Evolutionary conservation across 371 early-diverging fungal species (phyloP), one percentile per base, ranked within the genome.

Genomic region (Dentiscutata heterogama): DNA sequence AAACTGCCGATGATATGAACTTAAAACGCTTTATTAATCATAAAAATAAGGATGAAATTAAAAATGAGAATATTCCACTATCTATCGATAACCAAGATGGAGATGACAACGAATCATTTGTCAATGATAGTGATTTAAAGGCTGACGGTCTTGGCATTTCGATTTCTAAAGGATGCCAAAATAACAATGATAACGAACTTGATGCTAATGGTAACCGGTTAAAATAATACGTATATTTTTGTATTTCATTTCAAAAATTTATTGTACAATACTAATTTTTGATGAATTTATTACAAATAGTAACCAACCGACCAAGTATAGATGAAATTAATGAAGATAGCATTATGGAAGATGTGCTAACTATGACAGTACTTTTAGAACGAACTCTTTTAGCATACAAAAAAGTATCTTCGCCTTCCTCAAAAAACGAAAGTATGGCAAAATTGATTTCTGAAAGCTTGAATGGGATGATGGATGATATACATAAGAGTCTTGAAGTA

Each of bases 371-470:
- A n/a, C 20, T 78, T 18, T 35, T 67, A 25, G 79, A 78, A 67
- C 16, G 64, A 78, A 64, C 29, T n/a, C 79, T 78, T 67, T 13
- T 5, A n/a, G 67, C 35, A 20, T 78, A 78, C 25, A 78, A 67
- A n/a, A 78, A 78, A 53, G 78, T 25, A 11, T 61, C 75, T 6
- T 75, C 58, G 2, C 29, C 76, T 50, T 10, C 27, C 11, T 25
- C 27, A 13, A 78, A 78, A 16, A 78, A 78, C 53, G 79, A 78
- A 67, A 67, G 22, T 29, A 67, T 78, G 29, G 29, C 64, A 39
- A 78, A 63, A 65, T 67, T 78, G n/a, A 64, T 78, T n/a, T 78
- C 79, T 53, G 79, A 51, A 18, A 78, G 79, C 51, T 67, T 78
- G n/a, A 42, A 8, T 53, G 67, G 54, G 10, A 78, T 78, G 67